These are phyloP conservation scores for Rhipidocladum racemiflorum DNA, from an alignment of 176 grass and related monocot species.

Conservation along the genomic window DNA sequence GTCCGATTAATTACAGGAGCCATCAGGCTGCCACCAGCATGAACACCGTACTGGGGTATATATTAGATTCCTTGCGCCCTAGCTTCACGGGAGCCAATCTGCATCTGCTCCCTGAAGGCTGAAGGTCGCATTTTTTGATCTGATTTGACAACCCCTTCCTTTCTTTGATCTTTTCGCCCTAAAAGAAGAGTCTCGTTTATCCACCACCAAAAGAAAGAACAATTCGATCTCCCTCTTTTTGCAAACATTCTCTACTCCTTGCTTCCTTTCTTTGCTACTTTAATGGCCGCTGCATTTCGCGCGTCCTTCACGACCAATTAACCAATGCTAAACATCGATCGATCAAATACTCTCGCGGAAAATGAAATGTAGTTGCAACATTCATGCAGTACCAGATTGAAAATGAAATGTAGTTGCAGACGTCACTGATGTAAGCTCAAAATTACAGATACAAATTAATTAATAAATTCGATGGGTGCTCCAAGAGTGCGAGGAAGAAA, in stretches of 20 bases:
- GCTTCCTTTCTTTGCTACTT: not conserved
- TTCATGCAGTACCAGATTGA: not conserved
- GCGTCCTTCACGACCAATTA: not conserved
- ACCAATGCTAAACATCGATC: not conserved
- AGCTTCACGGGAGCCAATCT: too few relatives aligned
- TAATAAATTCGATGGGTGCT: slow-evolving; percentile 17
- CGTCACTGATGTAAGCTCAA: not conserved
- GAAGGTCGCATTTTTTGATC: not conserved
- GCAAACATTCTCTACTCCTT: not conserved
- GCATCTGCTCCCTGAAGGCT: not conserved
- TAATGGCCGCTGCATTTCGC: not conserved
- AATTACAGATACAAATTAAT: slow-evolving; percentile 18
- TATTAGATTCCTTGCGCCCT: too few relatives aligned
- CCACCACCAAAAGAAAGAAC: not conserved
- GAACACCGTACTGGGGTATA: too few relatives aligned
- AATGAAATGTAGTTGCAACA: too few relatives aligned
- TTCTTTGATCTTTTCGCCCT: not conserved
- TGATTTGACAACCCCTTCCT: not conserved
- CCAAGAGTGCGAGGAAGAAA: not conserved
- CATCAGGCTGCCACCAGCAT: too few relatives aligned
- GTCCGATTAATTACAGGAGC: too few relatives aligned
- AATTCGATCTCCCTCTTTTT: not conserved
- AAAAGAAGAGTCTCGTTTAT: not conserved
- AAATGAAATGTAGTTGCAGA: not conserved
- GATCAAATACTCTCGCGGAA: too few relatives aligned